Conservation (phyloP, 176 grass and related monocot species). For the Lolium rigidum region DNA sequence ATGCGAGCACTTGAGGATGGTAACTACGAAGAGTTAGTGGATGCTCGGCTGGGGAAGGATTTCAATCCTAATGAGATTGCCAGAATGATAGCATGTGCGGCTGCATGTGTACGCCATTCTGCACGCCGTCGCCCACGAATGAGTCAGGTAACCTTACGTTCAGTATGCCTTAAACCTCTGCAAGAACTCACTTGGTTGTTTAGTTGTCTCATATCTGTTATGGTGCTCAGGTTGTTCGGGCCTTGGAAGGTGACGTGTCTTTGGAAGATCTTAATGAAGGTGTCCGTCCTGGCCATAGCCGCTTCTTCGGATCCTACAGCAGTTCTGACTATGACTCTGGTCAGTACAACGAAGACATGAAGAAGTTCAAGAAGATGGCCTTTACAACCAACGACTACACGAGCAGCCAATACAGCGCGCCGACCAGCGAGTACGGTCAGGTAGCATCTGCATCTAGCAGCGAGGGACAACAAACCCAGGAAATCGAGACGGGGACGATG, state of each 20-base stretch:
- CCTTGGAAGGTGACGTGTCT: slow-evolving; percentile 88
- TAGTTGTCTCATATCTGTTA: slow-evolving; percentile 1
- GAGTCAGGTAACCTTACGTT: slow-evolving; percentile 75
- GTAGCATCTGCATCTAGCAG: slow-evolving; percentile 84
- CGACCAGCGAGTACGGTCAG: slow-evolving; percentile 89
- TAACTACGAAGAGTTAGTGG: slow-evolving; percentile 69
- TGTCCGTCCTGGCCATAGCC: slow-evolving; percentile 73
- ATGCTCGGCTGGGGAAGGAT: slow-evolving; percentile 67
- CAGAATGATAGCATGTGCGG: slow-evolving; percentile 89
- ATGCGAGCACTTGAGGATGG: slow-evolving; percentile 80
- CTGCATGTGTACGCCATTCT: slow-evolving; percentile 94
- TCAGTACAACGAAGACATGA: slow-evolving; percentile 89
- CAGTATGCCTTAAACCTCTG: neutral
- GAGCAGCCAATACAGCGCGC: slow-evolving; percentile 88
- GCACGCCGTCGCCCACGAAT: slow-evolving; percentile 90
- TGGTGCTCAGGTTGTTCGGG: slow-evolving; percentile 71
- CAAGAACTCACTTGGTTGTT: neutral
- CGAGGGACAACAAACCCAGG: slow-evolving; percentile 71
- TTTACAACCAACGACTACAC: slow-evolving; percentile 63
- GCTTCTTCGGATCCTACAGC: slow-evolving; percentile 71
- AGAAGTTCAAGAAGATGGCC: slow-evolving; percentile 86
- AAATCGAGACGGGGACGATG: slow-evolving; percentile 63
- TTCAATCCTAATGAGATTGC: slow-evolving; percentile 79
- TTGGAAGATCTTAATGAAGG: slow-evolving; percentile 91
- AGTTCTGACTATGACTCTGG: slow-evolving; percentile 86